Evolutionary conservation across 1,284 basidiomycete species (phyloP).

Genomic region (Hymenochaete sp.): DNA sequence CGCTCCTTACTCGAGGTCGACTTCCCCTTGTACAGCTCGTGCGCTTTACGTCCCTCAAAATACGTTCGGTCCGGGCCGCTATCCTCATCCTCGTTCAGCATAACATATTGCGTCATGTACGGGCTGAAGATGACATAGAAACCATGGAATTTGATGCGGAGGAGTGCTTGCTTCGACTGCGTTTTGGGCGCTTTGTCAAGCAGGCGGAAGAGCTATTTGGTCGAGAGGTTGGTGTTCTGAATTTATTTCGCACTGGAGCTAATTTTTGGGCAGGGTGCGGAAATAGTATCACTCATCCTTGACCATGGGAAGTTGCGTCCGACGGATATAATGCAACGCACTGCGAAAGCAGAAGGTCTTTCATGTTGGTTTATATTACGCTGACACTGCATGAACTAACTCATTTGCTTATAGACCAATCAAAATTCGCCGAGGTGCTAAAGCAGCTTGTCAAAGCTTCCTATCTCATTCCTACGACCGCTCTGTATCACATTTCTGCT

Average conservation of each 20-base stretch:
- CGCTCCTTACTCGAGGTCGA: slow-evolving; percentile 79
- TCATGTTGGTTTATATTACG: slow-evolving; percentile 3
- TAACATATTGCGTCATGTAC: slow-evolving; percentile 81
- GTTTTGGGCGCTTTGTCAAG: slow-evolving; percentile 76
- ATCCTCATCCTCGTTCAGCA: slow-evolving; percentile 87
- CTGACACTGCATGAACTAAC: not conserved
- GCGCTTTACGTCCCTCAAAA: slow-evolving; percentile 57
- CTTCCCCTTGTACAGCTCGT: slow-evolving; percentile 66
- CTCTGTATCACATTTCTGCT: slow-evolving; percentile 64
- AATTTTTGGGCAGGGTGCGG: slow-evolving; percentile 45
- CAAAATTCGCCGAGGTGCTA: slow-evolving; percentile 48
- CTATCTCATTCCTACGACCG: slow-evolving; percentile 67
- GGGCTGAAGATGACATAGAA: slow-evolving; percentile 65
- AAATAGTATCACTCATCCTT: slow-evolving; percentile 68
- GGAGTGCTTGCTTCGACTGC: slow-evolving; percentile 69
- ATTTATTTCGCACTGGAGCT: not conserved
- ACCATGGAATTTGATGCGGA: slow-evolving; percentile 71
- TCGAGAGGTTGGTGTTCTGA: slow-evolving; percentile 43
- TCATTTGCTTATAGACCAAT: slow-evolving; percentile 33
- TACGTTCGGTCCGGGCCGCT: slow-evolving; percentile 61
- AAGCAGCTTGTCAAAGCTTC: slow-evolving; percentile 54
- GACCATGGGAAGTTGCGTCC: slow-evolving; percentile 82
- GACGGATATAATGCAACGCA: slow-evolving; percentile 56
- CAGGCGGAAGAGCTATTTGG: slow-evolving; percentile 66
- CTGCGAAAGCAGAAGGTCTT: slow-evolving; percentile 51